Percentiles rank a stretch among this genome's conserved stretches.
Evolutionary conservation across 2,329 filamentous ascomycete genomes (phyloP).

Genomic region (Colletotrichum higginsianum): DNA sequence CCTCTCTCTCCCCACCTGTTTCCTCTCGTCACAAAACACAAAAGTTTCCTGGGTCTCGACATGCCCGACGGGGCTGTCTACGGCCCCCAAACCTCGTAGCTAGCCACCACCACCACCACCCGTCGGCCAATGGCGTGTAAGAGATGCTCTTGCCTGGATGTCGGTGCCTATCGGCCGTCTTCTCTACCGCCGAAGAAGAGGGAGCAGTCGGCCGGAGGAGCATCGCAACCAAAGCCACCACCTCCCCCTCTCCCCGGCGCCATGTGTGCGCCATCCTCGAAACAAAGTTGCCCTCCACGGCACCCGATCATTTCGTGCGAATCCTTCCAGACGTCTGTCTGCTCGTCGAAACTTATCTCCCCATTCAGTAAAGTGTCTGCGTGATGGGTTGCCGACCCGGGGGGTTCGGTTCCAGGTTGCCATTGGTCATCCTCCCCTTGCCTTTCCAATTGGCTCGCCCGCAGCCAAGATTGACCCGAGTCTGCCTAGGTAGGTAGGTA

Average conservation of each 20-base stretch:
- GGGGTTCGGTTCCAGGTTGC: too few relatives aligned
- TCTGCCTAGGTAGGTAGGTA: conserved; percentile 20
- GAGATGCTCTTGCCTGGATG: conserved; percentile 4
- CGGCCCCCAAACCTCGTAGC: conserved; percentile 13
- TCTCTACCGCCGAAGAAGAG: background rate
- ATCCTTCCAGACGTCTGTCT: conserved; percentile 10
- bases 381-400: too few relatives aligned
- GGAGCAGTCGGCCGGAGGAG: conserved; percentile 3
- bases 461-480: background rate
- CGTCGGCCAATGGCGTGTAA: conserved; percentile 39
- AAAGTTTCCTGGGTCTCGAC: background rate
- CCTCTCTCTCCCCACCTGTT: background rate
- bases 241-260: background rate
- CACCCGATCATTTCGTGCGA: background rate
- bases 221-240: background rate
- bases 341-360: conserved; percentile 34
- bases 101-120: background rate
- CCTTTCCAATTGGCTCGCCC: background rate
- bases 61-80: conserved; percentile 18
- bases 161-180: conserved; percentile 6
- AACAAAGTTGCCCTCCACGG: conserved; percentile 24
- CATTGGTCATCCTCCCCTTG: background rate
- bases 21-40: background rate
- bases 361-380: conserved; percentile 20
- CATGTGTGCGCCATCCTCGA: background rate